Conservation (phyloP, 2,329 filamentous ascomycete genomes). For the Diatrype stigma region DNA sequence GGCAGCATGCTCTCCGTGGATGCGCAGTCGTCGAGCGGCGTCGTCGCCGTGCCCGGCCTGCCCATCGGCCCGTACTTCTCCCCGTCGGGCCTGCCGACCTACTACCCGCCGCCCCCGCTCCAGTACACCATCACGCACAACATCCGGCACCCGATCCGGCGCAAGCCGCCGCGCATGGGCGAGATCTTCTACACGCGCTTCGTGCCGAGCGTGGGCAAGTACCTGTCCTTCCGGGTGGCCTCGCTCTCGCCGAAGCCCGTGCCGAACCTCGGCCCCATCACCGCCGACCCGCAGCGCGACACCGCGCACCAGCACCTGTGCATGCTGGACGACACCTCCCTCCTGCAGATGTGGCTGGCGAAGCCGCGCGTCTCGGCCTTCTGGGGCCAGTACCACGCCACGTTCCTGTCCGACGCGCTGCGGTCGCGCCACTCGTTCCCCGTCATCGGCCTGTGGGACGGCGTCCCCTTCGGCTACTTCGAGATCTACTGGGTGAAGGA, state of each 20-base stretch:
- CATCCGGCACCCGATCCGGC: constrained; percentile 78
- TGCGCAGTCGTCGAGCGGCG: constrained; percentile 32
- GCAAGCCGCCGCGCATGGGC: constrained; percentile 84
- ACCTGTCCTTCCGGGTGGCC: constrained; percentile 83
- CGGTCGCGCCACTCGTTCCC: constrained; percentile 76
- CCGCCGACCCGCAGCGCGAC: constrained; percentile 34
- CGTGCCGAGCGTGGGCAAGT: constrained; percentile 76
- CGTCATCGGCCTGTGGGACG: constrained; percentile 89
- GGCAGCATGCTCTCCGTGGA: constrained; percentile 33
- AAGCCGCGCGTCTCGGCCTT: constrained; percentile 77
- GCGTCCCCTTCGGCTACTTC: constrained; percentile 93
- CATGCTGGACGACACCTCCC: constrained; percentile 46
- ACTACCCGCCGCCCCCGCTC: constrained; percentile 78
- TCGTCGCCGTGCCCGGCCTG: constrained; percentile 32
- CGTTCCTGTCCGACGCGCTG: constrained; percentile 65
- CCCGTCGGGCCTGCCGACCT: constrained; percentile 81
- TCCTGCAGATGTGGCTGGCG: constrained; percentile 86
- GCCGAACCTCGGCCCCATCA: constrained; percentile 58
- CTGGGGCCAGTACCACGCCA: constrained; percentile 67
- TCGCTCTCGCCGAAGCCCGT: constrained; percentile 62
- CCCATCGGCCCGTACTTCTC: constrained; percentile 71
- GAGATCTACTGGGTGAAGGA: constrained; percentile 99
- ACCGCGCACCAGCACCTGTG: constrained; percentile 38
- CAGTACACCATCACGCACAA: constrained; percentile 77
- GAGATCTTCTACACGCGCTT: constrained; percentile 89